Base-by-base conservation (phyloP, 2,329 filamentous ascomycete species). In the Fusarium falciforme region DNA sequence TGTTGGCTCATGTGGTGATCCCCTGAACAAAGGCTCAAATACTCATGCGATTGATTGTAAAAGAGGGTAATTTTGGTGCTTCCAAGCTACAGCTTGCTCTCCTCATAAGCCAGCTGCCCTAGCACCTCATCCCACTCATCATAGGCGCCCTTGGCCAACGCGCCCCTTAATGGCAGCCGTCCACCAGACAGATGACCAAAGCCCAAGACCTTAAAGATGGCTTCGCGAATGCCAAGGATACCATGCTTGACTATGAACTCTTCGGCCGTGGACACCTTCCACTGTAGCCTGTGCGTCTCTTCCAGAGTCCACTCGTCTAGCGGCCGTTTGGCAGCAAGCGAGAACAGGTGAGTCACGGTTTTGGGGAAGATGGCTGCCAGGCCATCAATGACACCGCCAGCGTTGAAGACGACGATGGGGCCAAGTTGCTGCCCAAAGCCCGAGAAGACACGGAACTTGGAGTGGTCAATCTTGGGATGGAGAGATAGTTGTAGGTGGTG, bases 381-480 rank as follows among this genome's bases (percentile, higher is more conserved):
- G 17, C 90, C 91, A 70, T 93, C 91, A 68, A 93, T 92, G 27
- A 90, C 90, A 17, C 91, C 91, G 8, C 88, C 90, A 17, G 89
- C 89, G 55, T 90, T 90, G 67, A 93, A 88, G 38, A 88, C 83
- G 2, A 93, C 85, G 17, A 91, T 89, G 1, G 91, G 90, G 0
- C 90, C 87, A 11, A 93, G 86, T 77, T 92, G 91, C 78, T 92
- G 90, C 5, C 90, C 91, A 2, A 92, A 85, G 0, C 90, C 90
- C 5, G 89, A 90, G 83, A 89, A 92, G 27, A 89, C 87, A 70
- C 84, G 86, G 82, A 92, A 92, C 44, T 86, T 82, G 6, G 82
- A 78, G 76, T 89, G 86, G 79, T 92, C 87, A 76, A 92, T 90
- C 47, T 83, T 79, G 0, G 90, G 90, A 73, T 86, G 87, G 1